Evolutionary conservation across 129 eudicot genomes (phyloP).

Genomic region (Chrysanthemum seticuspe): DNA sequence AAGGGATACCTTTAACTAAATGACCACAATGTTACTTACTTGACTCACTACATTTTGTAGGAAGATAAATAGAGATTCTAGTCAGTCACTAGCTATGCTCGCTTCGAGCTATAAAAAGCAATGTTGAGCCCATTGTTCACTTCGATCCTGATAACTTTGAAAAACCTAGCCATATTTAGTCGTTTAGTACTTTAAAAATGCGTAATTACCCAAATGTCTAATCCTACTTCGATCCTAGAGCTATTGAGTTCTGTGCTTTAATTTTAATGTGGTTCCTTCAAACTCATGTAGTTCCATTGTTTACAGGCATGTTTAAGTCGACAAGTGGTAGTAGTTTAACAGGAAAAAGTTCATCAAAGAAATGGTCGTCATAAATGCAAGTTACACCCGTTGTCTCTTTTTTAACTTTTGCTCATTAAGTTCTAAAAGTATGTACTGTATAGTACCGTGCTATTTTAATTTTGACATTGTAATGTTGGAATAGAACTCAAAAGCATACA

Average conservation of each 20-base stretch:
- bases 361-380: slow-evolving; percentile 30
- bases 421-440: neutral
- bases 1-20: no score
- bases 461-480: slow-evolving; percentile 9
- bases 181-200: no score
- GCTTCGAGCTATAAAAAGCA: no score
- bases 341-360: slow-evolving; percentile 40
- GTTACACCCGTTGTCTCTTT: slow-evolving; percentile 5
- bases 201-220: neutral
- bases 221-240: neutral
- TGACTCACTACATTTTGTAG: no score
- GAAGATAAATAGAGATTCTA: no score
- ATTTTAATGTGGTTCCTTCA: neutral
- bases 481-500: neutral
- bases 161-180: no score
- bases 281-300: slow-evolving; percentile 10
- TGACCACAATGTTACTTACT: no score
- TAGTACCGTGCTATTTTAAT: neutral
- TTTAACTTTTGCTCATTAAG: neutral
- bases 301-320: slow-evolving; percentile 60
- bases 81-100: no score
- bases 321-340: slow-evolving; percentile 46
- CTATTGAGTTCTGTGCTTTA: neutral
- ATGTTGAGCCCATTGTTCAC: no score
- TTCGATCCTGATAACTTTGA: no score